phyloP scores from a whole-genome alignment of 2,329 filamentous ascomycete genomes.

The Xylaria sp. region DNA sequence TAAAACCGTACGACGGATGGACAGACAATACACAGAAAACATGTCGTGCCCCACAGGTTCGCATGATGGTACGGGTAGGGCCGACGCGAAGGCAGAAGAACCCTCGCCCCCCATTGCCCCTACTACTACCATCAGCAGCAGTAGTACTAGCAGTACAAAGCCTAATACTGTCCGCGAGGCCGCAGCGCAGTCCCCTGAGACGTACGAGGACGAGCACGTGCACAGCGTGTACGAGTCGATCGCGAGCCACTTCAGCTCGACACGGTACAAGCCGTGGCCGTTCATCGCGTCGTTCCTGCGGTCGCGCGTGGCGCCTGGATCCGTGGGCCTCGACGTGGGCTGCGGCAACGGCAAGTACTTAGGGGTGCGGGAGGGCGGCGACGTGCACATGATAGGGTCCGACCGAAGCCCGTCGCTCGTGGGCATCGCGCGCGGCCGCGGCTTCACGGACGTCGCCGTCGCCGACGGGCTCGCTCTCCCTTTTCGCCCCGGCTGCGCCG shows the following conservation, averaged over 20 bases:
- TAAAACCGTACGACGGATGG: slow-evolving; percentile 21
- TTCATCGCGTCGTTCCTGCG: slow-evolving; percentile 84
- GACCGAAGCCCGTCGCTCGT: slow-evolving; percentile 77
- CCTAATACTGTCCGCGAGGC: slow-evolving; percentile 31
- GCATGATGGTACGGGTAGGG: slow-evolving; percentile 38
- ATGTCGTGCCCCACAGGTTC: slow-evolving; percentile 41
- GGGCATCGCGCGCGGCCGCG: slow-evolving; percentile 56
- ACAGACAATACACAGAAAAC: slow-evolving; percentile 10
- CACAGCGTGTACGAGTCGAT: slow-evolving; percentile 92
- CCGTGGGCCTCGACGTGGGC: slow-evolving; percentile 88
- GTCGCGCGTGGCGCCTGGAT: slow-evolving; percentile 68
- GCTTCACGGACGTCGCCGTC: slow-evolving; percentile 68
- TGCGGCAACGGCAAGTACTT: slow-evolving; percentile 99
- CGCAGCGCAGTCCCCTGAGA: slow-evolving; percentile 49
- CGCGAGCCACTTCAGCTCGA: slow-evolving; percentile 84
- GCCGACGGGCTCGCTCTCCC: slow-evolving; percentile 88
- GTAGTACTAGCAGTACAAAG: neutral
- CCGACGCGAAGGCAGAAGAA: slow-evolving; percentile 24
- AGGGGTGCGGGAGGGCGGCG: slow-evolving; percentile 70
- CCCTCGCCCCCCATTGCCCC: neutral
- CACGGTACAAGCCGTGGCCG: slow-evolving; percentile 88
- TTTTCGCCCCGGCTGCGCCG: slow-evolving; percentile 69
- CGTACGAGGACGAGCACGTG: slow-evolving; percentile 88
- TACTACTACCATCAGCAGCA: neutral
- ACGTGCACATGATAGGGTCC: slow-evolving; percentile 83